These are phyloP conservation scores for Aquilaria malaccensis DNA, from an alignment of 345 rosid species.

Conservation along the genomic window DNA sequence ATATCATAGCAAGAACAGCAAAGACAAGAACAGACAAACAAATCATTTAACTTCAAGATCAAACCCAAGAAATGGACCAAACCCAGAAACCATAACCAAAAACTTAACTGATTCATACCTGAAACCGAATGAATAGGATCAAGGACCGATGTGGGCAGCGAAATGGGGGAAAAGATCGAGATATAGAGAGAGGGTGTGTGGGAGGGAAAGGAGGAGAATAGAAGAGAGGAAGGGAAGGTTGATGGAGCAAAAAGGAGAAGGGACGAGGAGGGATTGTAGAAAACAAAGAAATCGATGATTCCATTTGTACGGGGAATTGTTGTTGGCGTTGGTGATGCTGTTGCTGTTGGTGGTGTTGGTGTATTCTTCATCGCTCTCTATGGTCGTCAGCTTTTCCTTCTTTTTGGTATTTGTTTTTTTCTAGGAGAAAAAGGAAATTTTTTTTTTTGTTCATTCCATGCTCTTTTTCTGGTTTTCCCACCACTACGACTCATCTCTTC, in stretches of 20 bases:
- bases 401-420: slow-evolving; percentile 2
- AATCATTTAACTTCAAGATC: no score
- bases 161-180: not conserved
- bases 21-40: no score
- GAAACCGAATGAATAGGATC: not conserved
- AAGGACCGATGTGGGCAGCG: not conserved
- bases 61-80: not conserved
- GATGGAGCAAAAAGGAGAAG: slow-evolving; percentile 7
- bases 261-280: slow-evolving; percentile 14
- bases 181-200: slow-evolving; percentile 8
- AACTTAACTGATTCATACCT: slow-evolving; percentile 4
- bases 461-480: no score
- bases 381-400: slow-evolving; percentile 3
- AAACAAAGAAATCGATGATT: slow-evolving; percentile 27
- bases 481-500: no score
- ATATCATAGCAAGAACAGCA: no score
- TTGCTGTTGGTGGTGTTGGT: not conserved
- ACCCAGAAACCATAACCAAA: not conserved
- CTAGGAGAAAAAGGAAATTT: no score
- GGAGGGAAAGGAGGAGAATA: not conserved
- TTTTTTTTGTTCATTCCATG: no score
- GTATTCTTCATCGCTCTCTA: slow-evolving; percentile 3
- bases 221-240: not conserved
- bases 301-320: slow-evolving; percentile 21
- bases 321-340: not conserved